A percentile compares a stretch with the other conserved stretches of the same genome.
Conservation (phyloP, 176 grass and related monocot species). For the Oryza punctata region DNA sequence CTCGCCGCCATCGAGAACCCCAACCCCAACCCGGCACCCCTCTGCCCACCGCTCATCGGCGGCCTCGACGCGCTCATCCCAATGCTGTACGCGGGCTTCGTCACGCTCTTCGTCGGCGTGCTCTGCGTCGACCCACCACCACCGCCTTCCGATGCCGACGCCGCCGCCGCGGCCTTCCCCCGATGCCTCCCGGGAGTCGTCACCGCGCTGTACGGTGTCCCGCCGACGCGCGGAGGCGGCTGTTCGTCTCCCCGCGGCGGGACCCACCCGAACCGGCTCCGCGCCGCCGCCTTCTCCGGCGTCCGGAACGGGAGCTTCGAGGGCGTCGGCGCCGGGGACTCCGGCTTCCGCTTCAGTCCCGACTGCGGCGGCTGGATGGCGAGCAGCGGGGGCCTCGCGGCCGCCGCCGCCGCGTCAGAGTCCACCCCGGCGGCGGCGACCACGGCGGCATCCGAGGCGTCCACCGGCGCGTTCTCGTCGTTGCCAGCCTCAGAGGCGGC, state of each 20-base stretch:
- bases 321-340: constrained; percentile 55
- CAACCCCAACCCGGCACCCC: constrained; percentile 11
- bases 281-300: constrained; percentile 62
- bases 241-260: constrained; percentile 36
- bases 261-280: constrained; percentile 75
- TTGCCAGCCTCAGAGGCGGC: constrained; percentile 23
- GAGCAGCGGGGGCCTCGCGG: constrained; percentile 41
- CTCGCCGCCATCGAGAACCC: constrained; percentile 40
- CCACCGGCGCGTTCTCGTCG: constrained; percentile 62
- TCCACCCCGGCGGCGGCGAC: neutral
- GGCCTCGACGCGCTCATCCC: constrained; percentile 62
- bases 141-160: constrained; percentile 46
- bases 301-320: constrained; percentile 72
- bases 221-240: constrained; percentile 36
- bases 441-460: neutral
- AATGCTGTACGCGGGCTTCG: constrained; percentile 53
- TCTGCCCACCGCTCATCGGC: constrained; percentile 38
- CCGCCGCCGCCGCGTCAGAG: neutral
- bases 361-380: constrained; percentile 45
- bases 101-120: constrained; percentile 87
- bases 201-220: constrained; percentile 15
- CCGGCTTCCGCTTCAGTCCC: constrained; percentile 67
- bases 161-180: neutral
- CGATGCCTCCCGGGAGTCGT: constrained; percentile 60
- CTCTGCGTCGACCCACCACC: constrained; percentile 59